Conservation (phyloP, 1,284 basidiomycete species). For the Malassezia furfur region DNA sequence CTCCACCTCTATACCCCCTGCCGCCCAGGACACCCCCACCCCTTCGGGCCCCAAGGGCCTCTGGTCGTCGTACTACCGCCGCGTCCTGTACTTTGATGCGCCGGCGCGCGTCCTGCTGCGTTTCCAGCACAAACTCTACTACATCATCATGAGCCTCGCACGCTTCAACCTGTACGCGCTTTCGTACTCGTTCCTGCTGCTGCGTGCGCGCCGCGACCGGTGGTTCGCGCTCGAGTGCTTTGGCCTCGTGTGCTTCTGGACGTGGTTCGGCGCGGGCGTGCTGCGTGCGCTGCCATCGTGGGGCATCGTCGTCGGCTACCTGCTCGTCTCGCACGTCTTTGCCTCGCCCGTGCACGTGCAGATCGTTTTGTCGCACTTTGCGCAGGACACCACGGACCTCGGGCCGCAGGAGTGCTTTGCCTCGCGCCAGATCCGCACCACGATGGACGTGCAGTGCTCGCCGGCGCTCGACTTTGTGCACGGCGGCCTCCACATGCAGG, state of each 20-base stretch:
- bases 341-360: slow-evolving; percentile 64
- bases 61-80: slow-evolving; percentile 91
- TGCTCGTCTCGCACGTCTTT: slow-evolving; percentile 67
- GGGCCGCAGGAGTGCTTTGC: slow-evolving; percentile 84
- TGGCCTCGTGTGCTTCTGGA: slow-evolving; percentile 66
- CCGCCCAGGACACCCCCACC: no score
- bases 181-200: slow-evolving; percentile 69
- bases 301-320: slow-evolving; percentile 59
- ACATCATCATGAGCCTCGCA: slow-evolving; percentile 78
- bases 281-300: slow-evolving; percentile 62
- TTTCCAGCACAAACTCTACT: slow-evolving; percentile 86
- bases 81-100: slow-evolving; percentile 69
- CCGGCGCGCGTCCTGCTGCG: slow-evolving; percentile 62
- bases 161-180: slow-evolving; percentile 91
- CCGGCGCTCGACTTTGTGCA: slow-evolving; percentile 76
- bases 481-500: slow-evolving; percentile 86
- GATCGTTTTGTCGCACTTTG: slow-evolving; percentile 97
- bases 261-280: slow-evolving; percentile 59
- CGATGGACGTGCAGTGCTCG: slow-evolving; percentile 84
- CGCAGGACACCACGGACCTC: slow-evolving; percentile 83
- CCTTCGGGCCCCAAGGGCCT: slow-evolving; percentile 48
- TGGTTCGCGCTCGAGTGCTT: slow-evolving; percentile 56
- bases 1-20: no score
- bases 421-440: slow-evolving; percentile 85
- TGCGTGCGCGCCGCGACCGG: slow-evolving; percentile 50